These are phyloP conservation scores for Erodium maritimum DNA, from an alignment of 345 rosid genomes.

Conservation along the genomic window DNA sequence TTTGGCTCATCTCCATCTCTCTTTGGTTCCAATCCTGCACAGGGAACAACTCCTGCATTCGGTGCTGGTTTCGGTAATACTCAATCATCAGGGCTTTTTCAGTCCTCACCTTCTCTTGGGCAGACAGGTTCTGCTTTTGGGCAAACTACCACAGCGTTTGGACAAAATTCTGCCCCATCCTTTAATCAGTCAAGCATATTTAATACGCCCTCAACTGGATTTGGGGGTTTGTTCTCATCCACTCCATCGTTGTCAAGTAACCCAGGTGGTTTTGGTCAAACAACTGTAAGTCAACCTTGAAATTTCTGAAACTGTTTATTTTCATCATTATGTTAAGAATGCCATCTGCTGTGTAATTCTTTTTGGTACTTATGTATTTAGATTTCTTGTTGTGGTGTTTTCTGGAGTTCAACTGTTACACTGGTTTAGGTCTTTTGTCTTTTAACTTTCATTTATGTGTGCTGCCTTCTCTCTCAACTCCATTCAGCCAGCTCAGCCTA, in stretches of 20 bases:
- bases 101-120: constrained; percentile 31
- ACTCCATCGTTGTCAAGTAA: constrained; percentile 28
- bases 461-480: constrained; percentile 26
- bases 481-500: constrained; percentile 36
- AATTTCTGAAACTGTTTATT: not conserved
- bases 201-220: constrained; percentile 39
- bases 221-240: constrained; percentile 31
- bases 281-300: constrained; percentile 30
- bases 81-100: constrained; percentile 52
- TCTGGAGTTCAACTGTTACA: not conserved
- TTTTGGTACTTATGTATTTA: not conserved
- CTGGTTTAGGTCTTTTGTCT: not conserved
- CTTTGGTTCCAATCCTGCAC: constrained; percentile 38
- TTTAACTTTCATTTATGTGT: constrained; percentile 3
- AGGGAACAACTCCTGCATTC: constrained; percentile 32
- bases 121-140: constrained; percentile 62
- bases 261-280: constrained; percentile 29
- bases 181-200: constrained; percentile 42
- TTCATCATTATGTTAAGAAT: not conserved
- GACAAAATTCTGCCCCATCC: constrained; percentile 28
- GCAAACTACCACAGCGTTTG: constrained; percentile 28
- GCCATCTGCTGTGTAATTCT: too few species aligned
- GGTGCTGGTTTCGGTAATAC: constrained; percentile 31
- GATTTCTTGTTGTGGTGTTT: not conserved
- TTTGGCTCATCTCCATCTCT: constrained; percentile 52